Conservation (phyloP, 345 rosid genomes). For the Erodium maritimum region DNA sequence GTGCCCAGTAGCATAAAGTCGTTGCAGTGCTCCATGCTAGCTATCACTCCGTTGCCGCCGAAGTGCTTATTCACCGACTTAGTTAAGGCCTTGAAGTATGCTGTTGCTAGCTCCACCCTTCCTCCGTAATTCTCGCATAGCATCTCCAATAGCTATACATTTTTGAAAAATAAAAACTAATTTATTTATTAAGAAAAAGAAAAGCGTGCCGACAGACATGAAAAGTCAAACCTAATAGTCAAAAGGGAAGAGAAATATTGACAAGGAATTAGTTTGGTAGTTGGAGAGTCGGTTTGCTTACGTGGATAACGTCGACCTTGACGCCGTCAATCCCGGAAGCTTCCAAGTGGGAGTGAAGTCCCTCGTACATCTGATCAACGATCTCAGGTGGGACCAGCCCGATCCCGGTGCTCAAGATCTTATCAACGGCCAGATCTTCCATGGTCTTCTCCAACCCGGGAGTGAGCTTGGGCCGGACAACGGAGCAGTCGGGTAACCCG, state of each 20-base stretch:
- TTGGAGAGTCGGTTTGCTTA: conserved; percentile 29
- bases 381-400: conserved; percentile 67
- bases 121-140: conserved; percentile 79
- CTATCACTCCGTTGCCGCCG: conserved; percentile 88
- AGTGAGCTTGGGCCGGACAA: conserved; percentile 44
- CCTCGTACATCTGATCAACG: conserved; percentile 64
- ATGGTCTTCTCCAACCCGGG: conserved; percentile 67
- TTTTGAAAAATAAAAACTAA: neutral
- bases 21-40: conserved; percentile 97
- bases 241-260: too few species aligned
- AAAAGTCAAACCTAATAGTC: too few species aligned
- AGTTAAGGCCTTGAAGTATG: conserved; percentile 70
- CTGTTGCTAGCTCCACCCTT: conserved; percentile 79
- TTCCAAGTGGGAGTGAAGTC: conserved; percentile 67
- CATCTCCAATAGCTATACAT: conserved; percentile 67
- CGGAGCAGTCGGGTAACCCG: conserved; percentile 34
- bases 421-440: conserved; percentile 94
- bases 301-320: conserved; percentile 95
- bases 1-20: conserved; percentile 98
- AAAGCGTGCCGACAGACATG: conserved; percentile 40
- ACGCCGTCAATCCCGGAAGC: conserved; percentile 83
- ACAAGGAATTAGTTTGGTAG: too few species aligned
- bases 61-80: conserved; percentile 74
- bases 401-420: conserved; percentile 55
- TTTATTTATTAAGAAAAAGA: too few species aligned